Conservation (phyloP, 306 rosid species). For the Argentina anserina region DNA sequence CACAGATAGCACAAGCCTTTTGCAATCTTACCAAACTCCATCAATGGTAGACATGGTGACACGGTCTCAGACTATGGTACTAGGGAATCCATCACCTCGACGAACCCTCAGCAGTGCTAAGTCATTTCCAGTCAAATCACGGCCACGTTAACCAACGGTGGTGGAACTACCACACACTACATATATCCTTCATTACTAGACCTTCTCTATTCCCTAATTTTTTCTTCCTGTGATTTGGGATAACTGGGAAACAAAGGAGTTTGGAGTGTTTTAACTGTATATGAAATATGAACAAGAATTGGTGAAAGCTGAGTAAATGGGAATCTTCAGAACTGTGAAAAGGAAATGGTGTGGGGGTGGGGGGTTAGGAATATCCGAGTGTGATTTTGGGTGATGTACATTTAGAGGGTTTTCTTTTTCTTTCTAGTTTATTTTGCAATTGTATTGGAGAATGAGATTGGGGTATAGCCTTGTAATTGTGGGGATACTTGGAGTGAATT, state of each 20-base stretch:
- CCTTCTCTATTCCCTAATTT: slow-evolving; percentile 19
- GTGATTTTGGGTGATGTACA: slow-evolving; percentile 41
- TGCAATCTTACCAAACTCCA: slow-evolving; percentile 78
- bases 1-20: slow-evolving; percentile 57
- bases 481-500: slow-evolving; percentile 47
- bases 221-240: slow-evolving; percentile 22
- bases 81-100: slow-evolving; percentile 39
- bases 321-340: slow-evolving; percentile 30
- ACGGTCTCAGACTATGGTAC: slow-evolving; percentile 63
- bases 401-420: slow-evolving; percentile 1
- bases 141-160: slow-evolving; percentile 22
- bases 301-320: slow-evolving; percentile 29
- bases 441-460: slow-evolving; percentile 28
- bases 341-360: slow-evolving; percentile 16
- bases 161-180: slow-evolving; percentile 25
- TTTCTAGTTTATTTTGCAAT: slow-evolving; percentile 23
- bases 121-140: slow-evolving; percentile 40
- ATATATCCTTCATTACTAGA: slow-evolving; percentile 21
- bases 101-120: slow-evolving; percentile 36
- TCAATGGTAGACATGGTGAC: slow-evolving; percentile 83
- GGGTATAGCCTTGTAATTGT: slow-evolving; percentile 45
- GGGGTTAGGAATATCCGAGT: slow-evolving; percentile 20
- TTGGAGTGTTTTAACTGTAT: slow-evolving; percentile 5
- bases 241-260: not conserved
- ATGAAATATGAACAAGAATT: slow-evolving; percentile 51